Base-by-base conservation (phyloP, 75 land plant species). In the Ceratopteris richardii region DNA sequence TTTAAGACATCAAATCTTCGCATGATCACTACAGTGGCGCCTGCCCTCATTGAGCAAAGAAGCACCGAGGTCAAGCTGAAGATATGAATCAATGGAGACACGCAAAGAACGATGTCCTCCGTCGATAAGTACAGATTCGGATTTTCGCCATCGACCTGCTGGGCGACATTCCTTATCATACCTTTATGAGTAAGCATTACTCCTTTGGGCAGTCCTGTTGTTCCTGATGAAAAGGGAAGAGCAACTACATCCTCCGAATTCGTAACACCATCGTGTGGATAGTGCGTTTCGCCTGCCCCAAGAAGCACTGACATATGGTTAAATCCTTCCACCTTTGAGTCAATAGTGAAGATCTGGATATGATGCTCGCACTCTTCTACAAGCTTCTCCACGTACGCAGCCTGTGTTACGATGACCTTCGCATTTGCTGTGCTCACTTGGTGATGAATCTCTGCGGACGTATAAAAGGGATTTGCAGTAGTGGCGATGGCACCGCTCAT, bases 61-160 rank as follows among this genome's bases (percentile, higher is more conserved):
- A 92, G 54, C 11, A 88, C 77, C 1, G 81, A 72, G 56, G 82
- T 85, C 2, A 88, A 68, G 0, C 87, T 77, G 76, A 66, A 92
- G 30, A 88, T 92, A 60, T 88, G 95, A 55, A 84, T 84, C 59
- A 92, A 60, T 0, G 95, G 95, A 0, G 85, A 67, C 13, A 92
- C 83, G 64, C 97, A 88, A 26, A 92, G 65, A 48, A 88, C 65
- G 16, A 78, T 70, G 70, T 88, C 97, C 18, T 77, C 77, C 0
- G 27, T 26, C 13, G 58, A 66, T 19, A 88, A 16, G 54, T 80
- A 67, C 2, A 88, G 58, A 57, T 88, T 82, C 0, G 97, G 84
- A 27, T 85, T 79, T 48, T 82, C 84, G 6, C 97, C 95, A 37
- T 92, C 97, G 20, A 92, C 97, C 25, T 92, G 97, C 64, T 92